Base-by-base conservation (phyloP, 2,329 filamentous ascomycete genomes). In the Pseudogymnoascus sp. region DNA sequence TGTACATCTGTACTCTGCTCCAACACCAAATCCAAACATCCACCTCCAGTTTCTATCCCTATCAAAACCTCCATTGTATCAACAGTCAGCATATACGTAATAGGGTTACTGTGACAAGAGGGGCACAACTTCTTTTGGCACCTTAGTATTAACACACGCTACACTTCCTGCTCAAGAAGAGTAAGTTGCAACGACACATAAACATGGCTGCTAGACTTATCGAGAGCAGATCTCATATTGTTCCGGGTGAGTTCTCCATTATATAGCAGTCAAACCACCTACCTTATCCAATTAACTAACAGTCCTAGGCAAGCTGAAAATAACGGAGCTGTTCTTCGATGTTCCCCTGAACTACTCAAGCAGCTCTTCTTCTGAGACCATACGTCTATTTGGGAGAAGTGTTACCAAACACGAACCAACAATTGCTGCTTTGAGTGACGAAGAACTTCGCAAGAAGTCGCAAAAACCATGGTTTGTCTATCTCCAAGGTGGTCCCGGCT, bases 401-500 rank as follows among this genome's bases (percentile, higher is more conserved):
- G 90, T 88, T 14, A 79, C 83, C 63, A 90, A 87, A 69, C 79
- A 86, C 65, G 87, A 92, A 68, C 82, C 81, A 45, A 76, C 80
- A 34, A 71, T 75, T 2, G 75, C 76, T n/a, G 70, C 75, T 6
- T 68, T 72, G 13, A 71, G 73, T 3, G 71, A 77, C 21, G 76
- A 73, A 36, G 74, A 76, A 31, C 65, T 66, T 14, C 68, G 73
- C 13, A 75, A 78, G 66, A 81, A 80, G 68, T 81, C 82, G 14
- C 73, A 78, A 63, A 83, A 81, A 69, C 85, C 84, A 7, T 87
- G 81, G 76, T 78, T 88, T 63, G 81, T 93, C 67, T 96, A 88
- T 73, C 82, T 96, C 13, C 89, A 96, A 77, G 93, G 93, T 67
- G 93, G 93, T 0, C 93, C 93, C 0, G 93, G 93, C 2, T 87